Percentiles rank a stretch among this genome's conserved stretches.
These are phyloP conservation scores for Neofusicoccum cordaticola DNA, from an alignment of 2,329 filamentous ascomycete species.

Conservation along the genomic window DNA sequence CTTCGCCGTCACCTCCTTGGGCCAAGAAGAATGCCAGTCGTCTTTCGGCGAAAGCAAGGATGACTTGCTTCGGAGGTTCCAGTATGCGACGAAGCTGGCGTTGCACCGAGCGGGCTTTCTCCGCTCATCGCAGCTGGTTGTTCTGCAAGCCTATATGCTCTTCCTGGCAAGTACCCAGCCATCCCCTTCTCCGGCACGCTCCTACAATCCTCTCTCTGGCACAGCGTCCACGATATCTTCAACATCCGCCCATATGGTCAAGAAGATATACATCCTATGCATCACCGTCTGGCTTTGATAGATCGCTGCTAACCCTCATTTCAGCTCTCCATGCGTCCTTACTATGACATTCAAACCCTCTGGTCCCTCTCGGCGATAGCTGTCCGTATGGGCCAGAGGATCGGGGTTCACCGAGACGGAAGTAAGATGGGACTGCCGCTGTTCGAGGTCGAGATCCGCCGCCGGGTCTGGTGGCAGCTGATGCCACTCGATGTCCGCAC, in stretches of 20 bases:
- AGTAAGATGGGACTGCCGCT: constrained; percentile 50
- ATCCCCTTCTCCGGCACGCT: too few relatives aligned
- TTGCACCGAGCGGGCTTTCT: constrained; percentile 66
- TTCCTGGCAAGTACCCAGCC: constrained; percentile 55
- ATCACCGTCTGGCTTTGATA: too few relatives aligned
- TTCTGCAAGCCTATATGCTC: constrained; percentile 66
- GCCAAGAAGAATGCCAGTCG: constrained; percentile 52
- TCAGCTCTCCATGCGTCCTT: constrained; percentile 43
- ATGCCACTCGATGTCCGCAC: constrained; percentile 58
- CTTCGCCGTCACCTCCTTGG: constrained; percentile 47
- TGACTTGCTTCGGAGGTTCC: constrained; percentile 53
- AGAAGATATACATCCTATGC: neutral
- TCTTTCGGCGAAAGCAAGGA: constrained; percentile 56
- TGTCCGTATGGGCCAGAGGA: constrained; percentile 58
- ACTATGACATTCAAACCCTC: constrained; percentile 51
- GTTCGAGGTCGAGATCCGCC: constrained; percentile 59
- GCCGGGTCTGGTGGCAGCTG: constrained; percentile 63
- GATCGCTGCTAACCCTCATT: neutral
- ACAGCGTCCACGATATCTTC: too few relatives aligned
- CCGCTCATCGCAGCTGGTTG: constrained; percentile 61
- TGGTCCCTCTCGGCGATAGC: constrained; percentile 65
- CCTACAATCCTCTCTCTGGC: too few relatives aligned
- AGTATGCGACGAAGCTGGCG: constrained; percentile 61
- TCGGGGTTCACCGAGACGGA: constrained; percentile 62
- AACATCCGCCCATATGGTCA: neutral